These are phyloP conservation scores for Cubamyces lactineus DNA, from an alignment of 768 basidiomycete genomes.

Conservation along the genomic window DNA sequence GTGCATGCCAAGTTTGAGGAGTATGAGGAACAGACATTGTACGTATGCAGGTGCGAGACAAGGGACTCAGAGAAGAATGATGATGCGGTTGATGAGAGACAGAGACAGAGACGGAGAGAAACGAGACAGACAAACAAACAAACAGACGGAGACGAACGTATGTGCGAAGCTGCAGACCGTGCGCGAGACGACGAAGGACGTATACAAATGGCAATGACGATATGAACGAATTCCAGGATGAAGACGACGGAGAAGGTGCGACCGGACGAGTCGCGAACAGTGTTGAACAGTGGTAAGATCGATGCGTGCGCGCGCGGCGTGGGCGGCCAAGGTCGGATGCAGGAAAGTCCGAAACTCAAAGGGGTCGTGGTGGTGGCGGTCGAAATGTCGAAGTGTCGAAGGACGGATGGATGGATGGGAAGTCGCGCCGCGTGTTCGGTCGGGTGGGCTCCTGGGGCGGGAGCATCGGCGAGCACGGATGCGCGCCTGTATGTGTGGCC, in stretches of 20 bases:
- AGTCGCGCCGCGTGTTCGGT: too few species aligned
- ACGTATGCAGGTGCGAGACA: conserved; percentile 8
- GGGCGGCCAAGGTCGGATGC: background rate
- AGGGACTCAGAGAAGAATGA: background rate
- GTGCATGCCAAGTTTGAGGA: conserved; percentile 1
- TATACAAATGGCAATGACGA: background rate
- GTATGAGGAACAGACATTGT: background rate
- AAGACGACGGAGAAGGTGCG: background rate
- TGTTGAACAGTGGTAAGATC: background rate
- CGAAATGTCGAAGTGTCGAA: too few species aligned
- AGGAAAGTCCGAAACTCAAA: too few species aligned
- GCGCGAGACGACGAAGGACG: conserved; percentile 6
- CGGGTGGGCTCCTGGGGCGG: too few species aligned
- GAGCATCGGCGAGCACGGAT: too few species aligned
- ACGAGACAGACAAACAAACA: too few species aligned
- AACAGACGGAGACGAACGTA: background rate
- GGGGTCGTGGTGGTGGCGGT: too few species aligned
- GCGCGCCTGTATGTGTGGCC: too few species aligned
- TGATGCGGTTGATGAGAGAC: background rate
- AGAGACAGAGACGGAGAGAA: background rate
- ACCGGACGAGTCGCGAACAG: background rate
- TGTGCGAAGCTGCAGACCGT: background rate
- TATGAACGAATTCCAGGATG: background rate
- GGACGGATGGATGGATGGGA: too few species aligned
- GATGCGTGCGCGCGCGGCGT: background rate